Percentiles rank a stretch among this genome's conserved stretches.
Conservation (phyloP, 192 early-diverging fungal genomes). For the Allomyces arbusculus region DNA sequence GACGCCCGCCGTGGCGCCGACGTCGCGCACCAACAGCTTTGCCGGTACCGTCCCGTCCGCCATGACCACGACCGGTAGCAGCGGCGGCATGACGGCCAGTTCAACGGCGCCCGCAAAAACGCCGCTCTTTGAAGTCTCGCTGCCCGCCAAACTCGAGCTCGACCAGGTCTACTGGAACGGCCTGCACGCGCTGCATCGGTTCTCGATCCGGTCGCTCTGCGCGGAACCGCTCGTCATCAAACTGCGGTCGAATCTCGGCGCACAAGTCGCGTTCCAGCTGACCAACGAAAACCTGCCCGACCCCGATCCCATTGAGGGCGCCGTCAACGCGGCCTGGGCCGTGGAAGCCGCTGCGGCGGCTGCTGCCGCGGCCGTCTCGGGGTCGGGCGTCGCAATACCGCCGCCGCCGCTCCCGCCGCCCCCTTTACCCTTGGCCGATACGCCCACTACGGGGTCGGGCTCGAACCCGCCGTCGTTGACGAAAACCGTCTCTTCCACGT, state of each 20-base stretch:
- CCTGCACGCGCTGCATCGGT: conserved; percentile 47
- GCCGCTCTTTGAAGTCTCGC: conserved; percentile 24
- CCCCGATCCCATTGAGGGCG: conserved; percentile 14
- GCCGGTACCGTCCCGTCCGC: not conserved
- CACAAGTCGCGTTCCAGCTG: conserved; percentile 66
- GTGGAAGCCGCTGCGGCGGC: conserved; percentile 3
- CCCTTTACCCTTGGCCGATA: no score
- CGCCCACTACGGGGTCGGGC: no score
- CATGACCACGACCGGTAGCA: not conserved
- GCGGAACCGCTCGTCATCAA: conserved; percentile 37
- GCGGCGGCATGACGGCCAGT: not conserved
- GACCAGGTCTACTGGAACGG: conserved; percentile 72
- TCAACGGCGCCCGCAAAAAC: not conserved
- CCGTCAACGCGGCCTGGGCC: conserved; percentile 14
- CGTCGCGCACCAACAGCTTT: not conserved
- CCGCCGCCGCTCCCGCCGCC: no score
- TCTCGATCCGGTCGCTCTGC: conserved; percentile 51
- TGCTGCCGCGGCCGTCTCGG: not conserved
- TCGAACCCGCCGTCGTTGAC: no score
- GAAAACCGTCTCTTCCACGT: no score
- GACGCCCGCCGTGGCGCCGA: not conserved
- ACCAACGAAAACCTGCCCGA: conserved; percentile 62
- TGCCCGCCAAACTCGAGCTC: conserved; percentile 34
- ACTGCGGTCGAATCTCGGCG: conserved; percentile 54
- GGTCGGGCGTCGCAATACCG: no score